Conservation (phyloP, 441 rosid species). For the Melastoma candidum region DNA sequence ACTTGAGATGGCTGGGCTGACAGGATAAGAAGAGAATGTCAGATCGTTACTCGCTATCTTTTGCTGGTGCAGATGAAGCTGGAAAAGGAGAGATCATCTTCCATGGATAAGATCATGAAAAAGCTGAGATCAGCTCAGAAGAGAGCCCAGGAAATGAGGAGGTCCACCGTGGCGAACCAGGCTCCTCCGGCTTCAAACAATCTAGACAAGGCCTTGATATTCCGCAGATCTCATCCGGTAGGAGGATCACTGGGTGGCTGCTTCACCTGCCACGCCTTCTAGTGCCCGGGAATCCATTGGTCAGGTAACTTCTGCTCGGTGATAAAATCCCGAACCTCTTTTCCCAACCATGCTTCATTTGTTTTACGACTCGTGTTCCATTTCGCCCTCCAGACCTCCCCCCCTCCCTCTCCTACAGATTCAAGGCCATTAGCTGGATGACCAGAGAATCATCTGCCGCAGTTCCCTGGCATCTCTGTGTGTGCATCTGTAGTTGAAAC, state of each 20-base stretch:
- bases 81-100: conserved; percentile 83
- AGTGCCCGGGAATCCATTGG: conserved; percentile 1
- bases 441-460: too few relatives aligned
- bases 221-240: conserved; percentile 48
- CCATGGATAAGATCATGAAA: conserved; percentile 89
- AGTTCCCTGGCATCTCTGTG: too few relatives aligned
- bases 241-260: conserved; percentile 57
- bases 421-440: too few relatives aligned
- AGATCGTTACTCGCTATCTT: not conserved
- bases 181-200: conserved; percentile 26
- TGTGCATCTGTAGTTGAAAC: too few relatives aligned
- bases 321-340: too few relatives aligned
- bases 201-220: conserved; percentile 29
- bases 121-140: conserved; percentile 78
- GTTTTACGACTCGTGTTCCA: too few relatives aligned
- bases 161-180: conserved; percentile 40
- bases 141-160: conserved; percentile 90
- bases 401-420: too few relatives aligned
- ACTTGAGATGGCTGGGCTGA: conserved; percentile 1
- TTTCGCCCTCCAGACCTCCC: too few relatives aligned
- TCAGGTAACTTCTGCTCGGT: not conserved
- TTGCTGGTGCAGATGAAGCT: conserved; percentile 70
- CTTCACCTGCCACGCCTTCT: conserved; percentile 55
- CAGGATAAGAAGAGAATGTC: conserved; percentile 55
- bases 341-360: too few relatives aligned